These are phyloP conservation scores for Fusarium newnesense DNA, from an alignment of 2,329 filamentous ascomycete species.

Conservation along the genomic window DNA sequence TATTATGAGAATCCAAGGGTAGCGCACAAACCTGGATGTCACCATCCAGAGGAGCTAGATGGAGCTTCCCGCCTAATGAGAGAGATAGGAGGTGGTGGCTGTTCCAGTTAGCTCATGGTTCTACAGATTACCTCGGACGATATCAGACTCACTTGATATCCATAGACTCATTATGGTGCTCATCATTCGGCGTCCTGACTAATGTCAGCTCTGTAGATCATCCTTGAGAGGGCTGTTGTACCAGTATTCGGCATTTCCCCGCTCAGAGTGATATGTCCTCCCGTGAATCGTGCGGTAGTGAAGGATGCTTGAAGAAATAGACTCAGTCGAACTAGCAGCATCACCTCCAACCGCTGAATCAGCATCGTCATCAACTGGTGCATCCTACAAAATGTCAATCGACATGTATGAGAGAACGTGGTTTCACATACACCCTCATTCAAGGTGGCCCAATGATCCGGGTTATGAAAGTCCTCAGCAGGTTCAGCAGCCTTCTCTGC, in stretches of 20 bases:
- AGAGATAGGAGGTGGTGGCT: slow-evolving; percentile 33
- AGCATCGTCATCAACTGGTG: background rate
- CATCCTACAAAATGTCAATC: background rate
- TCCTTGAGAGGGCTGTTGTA: background rate
- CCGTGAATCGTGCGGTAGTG: slow-evolving; percentile 38
- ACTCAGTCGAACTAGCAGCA: slow-evolving; percentile 33
- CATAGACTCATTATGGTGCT: slow-evolving; percentile 37
- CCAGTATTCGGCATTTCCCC: slow-evolving; percentile 40
- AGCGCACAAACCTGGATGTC: slow-evolving; percentile 31
- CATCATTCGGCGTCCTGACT: slow-evolving; percentile 31
- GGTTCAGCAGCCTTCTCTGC: background rate
- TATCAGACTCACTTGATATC: slow-evolving; percentile 21
- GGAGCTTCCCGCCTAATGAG: slow-evolving; percentile 8
- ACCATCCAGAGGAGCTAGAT: slow-evolving; percentile 36
- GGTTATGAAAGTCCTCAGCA: slow-evolving; percentile 3
- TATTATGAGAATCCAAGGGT: accelerated
- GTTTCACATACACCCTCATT: background rate
- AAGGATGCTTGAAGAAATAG: slow-evolving; percentile 38
- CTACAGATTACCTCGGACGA: accelerated
- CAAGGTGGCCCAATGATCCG: slow-evolving; percentile 10
- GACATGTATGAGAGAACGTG: accelerated
- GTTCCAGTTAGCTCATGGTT: accelerated
- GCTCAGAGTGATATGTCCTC: slow-evolving; percentile 38
- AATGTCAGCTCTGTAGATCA: background rate
- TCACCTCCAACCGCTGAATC: slow-evolving; percentile 34